Base-by-base conservation (phyloP, 177 flowering plant species). In the Vitis hybrid region DNA sequence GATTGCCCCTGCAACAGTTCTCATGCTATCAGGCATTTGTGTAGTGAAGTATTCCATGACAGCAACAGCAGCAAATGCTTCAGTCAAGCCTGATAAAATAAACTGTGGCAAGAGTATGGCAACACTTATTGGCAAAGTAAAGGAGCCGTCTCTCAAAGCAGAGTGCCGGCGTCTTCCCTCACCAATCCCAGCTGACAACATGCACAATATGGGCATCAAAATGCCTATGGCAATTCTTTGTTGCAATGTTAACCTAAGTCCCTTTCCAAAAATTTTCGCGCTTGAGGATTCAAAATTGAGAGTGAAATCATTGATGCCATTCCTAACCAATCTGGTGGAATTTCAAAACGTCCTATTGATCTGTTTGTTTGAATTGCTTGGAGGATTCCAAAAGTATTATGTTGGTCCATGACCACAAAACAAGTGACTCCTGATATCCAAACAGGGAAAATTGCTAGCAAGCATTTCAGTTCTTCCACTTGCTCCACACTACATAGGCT, bases 21-120 rank as follows among this genome's bases (percentile, higher is more conserved):
- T 82, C 93, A 89, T 85, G 62, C 71, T 81, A 49, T 88, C 86
- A 0, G 96, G 90, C 66, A 87, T 73, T 40, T 85, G 79, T 12
- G 52, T 83, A 16, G 83, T 75, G 56, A 76, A 78, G 56, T 83
- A 82, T 56, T 91, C 93, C 81, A 83, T 78, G 0, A 81, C 48
- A 0, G 84, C 83, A 14, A 89, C 82, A 0, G 81, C 83, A 1
- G 80, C 68, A 46, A 88, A 88, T 1, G 88, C 95, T 66, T 87
- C 90, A 0, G 81, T 68, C 60, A 90, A 10, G 3, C 95, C 95
- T 2, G 24, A 24, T 24, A 88, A n/a, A 1, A 74, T 72, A n/a
- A 79, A 80, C 32, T 90, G 91, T 0, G 90, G 95, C 24, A 88
- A 21, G 10, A 86, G 81, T 50, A 52, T 19, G 1, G 56, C 67